These are phyloP conservation scores for Ammopiptanthus mongolicus DNA, from an alignment of 306 rosid genomes.

Conservation along the genomic window DNA sequence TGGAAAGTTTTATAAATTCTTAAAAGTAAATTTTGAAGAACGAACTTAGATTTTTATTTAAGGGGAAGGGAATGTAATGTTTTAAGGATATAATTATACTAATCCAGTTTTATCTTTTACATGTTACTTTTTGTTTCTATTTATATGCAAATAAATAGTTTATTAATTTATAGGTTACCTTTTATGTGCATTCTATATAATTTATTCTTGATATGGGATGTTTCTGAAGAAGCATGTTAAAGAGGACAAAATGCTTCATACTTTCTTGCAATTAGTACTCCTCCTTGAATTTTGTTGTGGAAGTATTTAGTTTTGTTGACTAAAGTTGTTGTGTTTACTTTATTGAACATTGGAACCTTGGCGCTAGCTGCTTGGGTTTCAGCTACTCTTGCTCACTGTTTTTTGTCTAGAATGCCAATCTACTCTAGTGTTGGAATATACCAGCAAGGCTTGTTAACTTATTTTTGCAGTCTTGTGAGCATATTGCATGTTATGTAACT, in stretches of 20 bases:
- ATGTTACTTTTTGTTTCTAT: not conserved
- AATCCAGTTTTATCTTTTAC: not conserved
- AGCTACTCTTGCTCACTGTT: not conserved
- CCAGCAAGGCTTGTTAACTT: not conserved
- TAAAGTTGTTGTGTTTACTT: not conserved
- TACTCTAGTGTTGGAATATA: not conserved
- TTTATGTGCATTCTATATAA: not conserved
- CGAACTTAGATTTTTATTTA: not conserved
- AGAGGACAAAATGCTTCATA: not conserved
- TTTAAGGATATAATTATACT: not conserved
- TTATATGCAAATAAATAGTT: not conserved
- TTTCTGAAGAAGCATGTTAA: not conserved
- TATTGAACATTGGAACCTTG: not conserved
- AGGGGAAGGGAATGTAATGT: not conserved
- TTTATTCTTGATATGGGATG: not conserved
- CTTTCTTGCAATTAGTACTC: not conserved
- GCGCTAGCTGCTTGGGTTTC: constrained; percentile 1
- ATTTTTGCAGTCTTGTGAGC: not conserved
- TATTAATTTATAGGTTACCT: not conserved
- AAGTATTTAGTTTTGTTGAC: constrained; percentile 1
- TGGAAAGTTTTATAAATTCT: not conserved
- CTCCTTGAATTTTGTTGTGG: not conserved
- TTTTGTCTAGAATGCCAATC: constrained; percentile 11
- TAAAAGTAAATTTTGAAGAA: not conserved
- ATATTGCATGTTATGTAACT: not conserved